Base-by-base conservation (phyloP, 2,329 filamentous ascomycete species). In the Beauveria caledonica region DNA sequence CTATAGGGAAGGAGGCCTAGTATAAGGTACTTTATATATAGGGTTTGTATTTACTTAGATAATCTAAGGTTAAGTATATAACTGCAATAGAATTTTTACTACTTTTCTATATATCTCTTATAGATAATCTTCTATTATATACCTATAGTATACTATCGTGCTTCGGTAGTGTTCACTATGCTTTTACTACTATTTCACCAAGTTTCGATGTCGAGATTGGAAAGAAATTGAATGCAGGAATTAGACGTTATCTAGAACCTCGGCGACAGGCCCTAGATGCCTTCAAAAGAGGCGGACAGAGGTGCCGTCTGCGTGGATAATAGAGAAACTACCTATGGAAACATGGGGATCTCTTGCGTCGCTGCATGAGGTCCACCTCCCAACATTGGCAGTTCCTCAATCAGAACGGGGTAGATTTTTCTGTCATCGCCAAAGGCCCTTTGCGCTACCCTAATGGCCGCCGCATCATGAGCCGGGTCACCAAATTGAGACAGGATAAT, bases 401-500 rank as follows among this genome's bases (percentile, higher is more conserved):
- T 23, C 44, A 45, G 19, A 23, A 45, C 19, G 44, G 44, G 44
- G n/a, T 21, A 45, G 19, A 45, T 45, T 23, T 19, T 45, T 45
- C 44, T 45, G 8, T 45, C 19, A 11, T 45, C 44, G 44, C 44
- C 44, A 45, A 45, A 45, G n/a, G 23, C n/a, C 44, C 4, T 45
- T 21, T 45, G 44, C 44, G n/a, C 63, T 0, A 62, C 6, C 5
- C 52, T 46, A 19, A 66, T 23, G 1, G 70, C 69, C 6, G 65
- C 61, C 1, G 60, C 60, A 53, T 71, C 70, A 7, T 62, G 39
- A 8, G 63, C 55, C 2, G 29, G 33, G 19, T 69, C 64, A 8
- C 68, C 66, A 54, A 71, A 71, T 8, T 64, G 63, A 3, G 69
- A 66, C 13, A 71, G 53, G 1, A 71, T 65, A 5, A 72, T 13